These are phyloP conservation scores for Micractinium sp. DNA, from an alignment of 139 green algal genomes.

Conservation along the genomic window DNA sequence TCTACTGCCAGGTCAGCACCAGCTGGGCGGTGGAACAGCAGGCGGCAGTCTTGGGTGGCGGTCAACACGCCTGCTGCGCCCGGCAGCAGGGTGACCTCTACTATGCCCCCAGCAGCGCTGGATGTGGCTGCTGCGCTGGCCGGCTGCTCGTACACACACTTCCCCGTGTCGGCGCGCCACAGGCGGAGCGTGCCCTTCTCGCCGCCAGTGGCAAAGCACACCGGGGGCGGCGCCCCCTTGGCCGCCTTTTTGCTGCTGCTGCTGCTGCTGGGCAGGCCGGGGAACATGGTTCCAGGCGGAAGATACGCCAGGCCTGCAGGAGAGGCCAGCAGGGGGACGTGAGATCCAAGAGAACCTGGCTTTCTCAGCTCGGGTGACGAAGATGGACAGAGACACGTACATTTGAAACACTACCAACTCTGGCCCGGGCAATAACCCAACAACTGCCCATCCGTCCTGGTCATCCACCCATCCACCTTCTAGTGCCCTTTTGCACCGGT, in stretches of 20 bases:
- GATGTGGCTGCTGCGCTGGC: constrained; percentile 29
- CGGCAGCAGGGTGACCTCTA: constrained; percentile 65
- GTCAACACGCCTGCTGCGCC: constrained; percentile 62
- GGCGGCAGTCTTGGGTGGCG: constrained; percentile 79
- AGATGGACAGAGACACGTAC: too few species aligned
- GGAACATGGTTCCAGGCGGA: constrained; percentile 46
- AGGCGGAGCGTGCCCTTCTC: constrained; percentile 77
- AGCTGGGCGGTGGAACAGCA: constrained; percentile 63
- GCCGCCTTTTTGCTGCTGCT: constrained; percentile 9
- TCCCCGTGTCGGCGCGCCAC: constrained; percentile 77
- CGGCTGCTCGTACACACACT: constrained; percentile 64
- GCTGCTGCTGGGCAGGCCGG: constrained; percentile 46
- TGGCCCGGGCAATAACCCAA: too few species aligned
- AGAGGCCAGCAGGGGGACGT: not conserved
- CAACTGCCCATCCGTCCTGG: too few species aligned
- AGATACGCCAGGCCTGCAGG: constrained; percentile 48
- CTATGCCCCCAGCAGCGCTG: constrained; percentile 58
- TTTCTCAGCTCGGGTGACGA: too few species aligned
- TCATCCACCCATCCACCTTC: too few species aligned
- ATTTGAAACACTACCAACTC: too few species aligned
- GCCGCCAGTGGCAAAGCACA: constrained; percentile 85
- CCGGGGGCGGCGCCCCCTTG: not conserved
- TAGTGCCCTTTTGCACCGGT: too few species aligned
- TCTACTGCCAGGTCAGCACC: constrained; percentile 37
- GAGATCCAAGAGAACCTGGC: too few species aligned